Evolutionary conservation across 2,329 filamentous ascomycete species (phyloP).

Genomic region (Orbilia blumenaviensis): DNA sequence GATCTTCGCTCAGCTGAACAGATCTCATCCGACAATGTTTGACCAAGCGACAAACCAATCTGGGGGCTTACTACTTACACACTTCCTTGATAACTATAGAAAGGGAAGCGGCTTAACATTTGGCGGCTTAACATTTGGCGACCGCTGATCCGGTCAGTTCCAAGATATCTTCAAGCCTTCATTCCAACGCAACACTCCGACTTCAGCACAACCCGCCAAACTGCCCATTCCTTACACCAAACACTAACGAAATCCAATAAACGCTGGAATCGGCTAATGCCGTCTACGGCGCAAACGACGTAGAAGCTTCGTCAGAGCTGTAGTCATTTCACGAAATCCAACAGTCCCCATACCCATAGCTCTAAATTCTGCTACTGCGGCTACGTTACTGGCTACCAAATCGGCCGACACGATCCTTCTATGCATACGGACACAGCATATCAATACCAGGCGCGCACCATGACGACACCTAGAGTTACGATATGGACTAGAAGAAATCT

Average conservation of each 20-base stretch:
- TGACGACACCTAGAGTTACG: constrained; percentile 42
- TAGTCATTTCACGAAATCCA: background rate
- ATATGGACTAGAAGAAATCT: too few species aligned
- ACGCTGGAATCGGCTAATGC: constrained; percentile 8
- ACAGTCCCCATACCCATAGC: background rate
- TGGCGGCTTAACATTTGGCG: too few species aligned
- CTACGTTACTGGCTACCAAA: too few species aligned
- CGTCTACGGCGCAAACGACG: constrained; percentile 10
- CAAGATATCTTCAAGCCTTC: constrained; percentile 22
- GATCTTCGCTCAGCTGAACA: background rate
- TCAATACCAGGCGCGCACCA: constrained; percentile 26
- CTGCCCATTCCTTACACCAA: constrained; percentile 2
- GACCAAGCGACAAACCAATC: constrained; percentile 10
- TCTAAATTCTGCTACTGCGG: constrained; percentile 27
- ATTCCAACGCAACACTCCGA: constrained; percentile 38
- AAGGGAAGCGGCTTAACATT: background rate
- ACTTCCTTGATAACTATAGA: background rate
- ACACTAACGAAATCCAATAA: too few species aligned
- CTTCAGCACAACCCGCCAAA: background rate
- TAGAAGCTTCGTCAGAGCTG: constrained; percentile 14
- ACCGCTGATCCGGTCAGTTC: constrained; percentile 17
- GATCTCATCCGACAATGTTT: background rate
- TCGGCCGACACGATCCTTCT: constrained; percentile 15
- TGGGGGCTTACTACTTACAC: too few species aligned
- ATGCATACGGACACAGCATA: constrained; percentile 30